A percentile compares a stretch with the other conserved stretches of the same genome.
Evolutionary conservation across 768 basidiomycete species (phyloP).

Genomic region (Lentinula guzmanii): DNA sequence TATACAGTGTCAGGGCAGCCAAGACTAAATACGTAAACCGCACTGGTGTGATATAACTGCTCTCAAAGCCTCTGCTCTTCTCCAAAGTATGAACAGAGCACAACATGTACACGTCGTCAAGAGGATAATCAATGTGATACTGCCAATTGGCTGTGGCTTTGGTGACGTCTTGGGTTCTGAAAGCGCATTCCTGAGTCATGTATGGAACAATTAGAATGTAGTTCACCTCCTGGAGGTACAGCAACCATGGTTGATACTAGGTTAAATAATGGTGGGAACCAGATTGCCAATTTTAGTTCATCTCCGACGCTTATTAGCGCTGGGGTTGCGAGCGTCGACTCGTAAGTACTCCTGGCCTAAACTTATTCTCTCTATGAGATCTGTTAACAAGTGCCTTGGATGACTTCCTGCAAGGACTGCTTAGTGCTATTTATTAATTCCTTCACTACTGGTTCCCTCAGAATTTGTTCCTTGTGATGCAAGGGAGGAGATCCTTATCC

Average conservation of each 20-base stretch:
- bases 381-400: no score
- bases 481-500: no score
- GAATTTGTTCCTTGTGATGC: no score
- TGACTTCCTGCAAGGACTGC: no score
- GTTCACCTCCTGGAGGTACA: slow-evolving; percentile 6
- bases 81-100: slow-evolving; percentile 57
- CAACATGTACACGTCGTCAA: slow-evolving; percentile 55
- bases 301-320: no score
- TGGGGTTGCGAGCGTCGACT: no score
- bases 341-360: no score
- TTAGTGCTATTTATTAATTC: no score
- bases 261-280: no score
- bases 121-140: slow-evolving; percentile 45
- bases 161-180: slow-evolving; percentile 54
- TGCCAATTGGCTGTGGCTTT: slow-evolving; percentile 62
- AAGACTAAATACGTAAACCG: slow-evolving; percentile 15
- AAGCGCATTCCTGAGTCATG: neutral
- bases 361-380: no score
- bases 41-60: slow-evolving; percentile 60
- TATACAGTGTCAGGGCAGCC: neutral
- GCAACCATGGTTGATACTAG: neutral
- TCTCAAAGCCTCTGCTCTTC: slow-evolving; percentile 48
- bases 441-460: no score
- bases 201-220: neutral
- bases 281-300: no score